Evolutionary conservation across 257 asterid genomes (phyloP).

Genomic region (Petunia secreta): DNA sequence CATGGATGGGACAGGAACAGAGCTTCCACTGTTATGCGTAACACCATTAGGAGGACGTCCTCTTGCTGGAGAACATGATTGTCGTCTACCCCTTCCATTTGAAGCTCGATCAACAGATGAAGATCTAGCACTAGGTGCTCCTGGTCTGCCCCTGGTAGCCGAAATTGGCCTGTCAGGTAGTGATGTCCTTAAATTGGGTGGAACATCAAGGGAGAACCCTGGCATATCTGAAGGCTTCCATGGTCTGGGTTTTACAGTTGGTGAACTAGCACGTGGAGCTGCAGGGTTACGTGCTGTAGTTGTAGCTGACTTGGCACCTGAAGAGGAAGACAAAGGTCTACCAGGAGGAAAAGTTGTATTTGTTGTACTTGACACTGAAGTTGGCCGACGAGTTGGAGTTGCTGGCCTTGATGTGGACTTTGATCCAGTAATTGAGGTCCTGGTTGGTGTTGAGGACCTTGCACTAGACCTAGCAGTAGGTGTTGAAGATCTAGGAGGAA

Average conservation of each 20-base stretch:
- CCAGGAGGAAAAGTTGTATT: constrained; percentile 45
- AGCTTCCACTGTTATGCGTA: constrained; percentile 77
- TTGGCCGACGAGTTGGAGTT: constrained; percentile 82
- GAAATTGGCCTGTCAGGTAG: constrained; percentile 86
- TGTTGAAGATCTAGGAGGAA: constrained; percentile 84
- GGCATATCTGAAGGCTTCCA: constrained; percentile 99
- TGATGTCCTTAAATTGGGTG: constrained; percentile 91
- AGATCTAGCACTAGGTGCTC: constrained; percentile 82
- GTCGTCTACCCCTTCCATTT: constrained; percentile 86
- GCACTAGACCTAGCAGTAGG: constrained; percentile 74
- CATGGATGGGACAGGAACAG: constrained; percentile 70
- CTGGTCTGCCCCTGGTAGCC: constrained; percentile 95
- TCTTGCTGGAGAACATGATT: constrained; percentile 94
- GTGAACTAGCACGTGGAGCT: constrained; percentile 74
- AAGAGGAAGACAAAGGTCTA: constrained; percentile 52
- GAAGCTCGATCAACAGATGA: constrained; percentile 83
- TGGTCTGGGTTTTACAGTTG: constrained; percentile 75
- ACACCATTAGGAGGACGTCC: constrained; percentile 96
- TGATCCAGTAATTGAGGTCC: constrained; percentile 62
- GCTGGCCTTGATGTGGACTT: constrained; percentile 77
- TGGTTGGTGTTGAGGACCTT: constrained; percentile 86
- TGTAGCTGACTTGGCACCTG: constrained; percentile 51
- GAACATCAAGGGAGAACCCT: constrained; percentile 92
- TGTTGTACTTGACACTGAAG: constrained; percentile 43
- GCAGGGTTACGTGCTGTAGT: constrained; percentile 50